These are phyloP conservation scores for Benincasa hispida DNA, from an alignment of 306 rosid species.

Conservation along the genomic window DNA sequence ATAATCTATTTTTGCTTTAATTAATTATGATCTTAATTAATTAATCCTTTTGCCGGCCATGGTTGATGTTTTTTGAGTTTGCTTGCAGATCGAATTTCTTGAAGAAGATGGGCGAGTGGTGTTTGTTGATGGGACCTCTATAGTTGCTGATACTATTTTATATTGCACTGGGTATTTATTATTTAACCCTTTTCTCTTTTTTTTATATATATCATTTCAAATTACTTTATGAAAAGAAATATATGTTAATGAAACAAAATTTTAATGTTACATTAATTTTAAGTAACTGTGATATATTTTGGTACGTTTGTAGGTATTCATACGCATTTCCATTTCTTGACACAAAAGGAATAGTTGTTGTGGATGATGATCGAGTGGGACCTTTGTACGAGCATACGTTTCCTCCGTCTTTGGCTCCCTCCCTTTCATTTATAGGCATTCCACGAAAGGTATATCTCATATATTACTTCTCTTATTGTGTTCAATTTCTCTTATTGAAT, in stretches of 20 bases:
- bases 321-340: conserved; percentile 90
- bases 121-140: conserved; percentile 58
- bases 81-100: conserved; percentile 62
- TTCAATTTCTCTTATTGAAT: too few relatives aligned
- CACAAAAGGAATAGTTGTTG: conserved; percentile 80
- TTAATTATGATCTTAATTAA: not conserved
- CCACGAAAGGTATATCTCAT: conserved; percentile 43
- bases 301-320: conserved; percentile 72
- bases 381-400: conserved; percentile 93
- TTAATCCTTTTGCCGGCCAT: not conserved
- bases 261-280: too few relatives aligned
- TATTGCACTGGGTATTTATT: conserved; percentile 67
- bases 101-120: conserved; percentile 65
- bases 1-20: not conserved
- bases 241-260: too few relatives aligned
- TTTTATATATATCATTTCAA: not conserved
- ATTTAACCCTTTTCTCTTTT: not conserved
- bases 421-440: conserved; percentile 76
- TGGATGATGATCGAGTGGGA: conserved; percentile 89
- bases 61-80: not conserved
- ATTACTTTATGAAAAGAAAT: too few relatives aligned
- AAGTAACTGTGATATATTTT: too few relatives aligned
- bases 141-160: conserved; percentile 55
- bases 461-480: too few relatives aligned
- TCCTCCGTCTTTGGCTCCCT: conserved; percentile 89